phyloP scores from a whole-genome alignment of 768 basidiomycete species.

The Hygrophorus russula region DNA sequence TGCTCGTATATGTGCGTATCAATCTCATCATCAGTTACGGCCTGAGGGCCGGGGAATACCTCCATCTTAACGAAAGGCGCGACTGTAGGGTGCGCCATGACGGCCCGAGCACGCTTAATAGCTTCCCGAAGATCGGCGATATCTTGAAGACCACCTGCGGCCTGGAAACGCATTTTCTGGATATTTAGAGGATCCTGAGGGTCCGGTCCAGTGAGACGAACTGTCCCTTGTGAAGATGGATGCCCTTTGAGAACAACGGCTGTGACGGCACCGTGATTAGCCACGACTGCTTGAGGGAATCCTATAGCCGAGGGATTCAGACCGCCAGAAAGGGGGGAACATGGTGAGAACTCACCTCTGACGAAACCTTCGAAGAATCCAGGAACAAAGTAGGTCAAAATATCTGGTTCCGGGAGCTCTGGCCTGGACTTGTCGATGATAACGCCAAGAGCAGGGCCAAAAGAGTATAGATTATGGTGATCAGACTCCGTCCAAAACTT shows the following conservation, averaged over 20 bases:
- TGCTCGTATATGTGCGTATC: conserved; percentile 15
- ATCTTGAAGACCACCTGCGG: conserved; percentile 13
- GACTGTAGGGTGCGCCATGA: conserved; percentile 12
- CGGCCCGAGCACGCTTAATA: conserved; percentile 13
- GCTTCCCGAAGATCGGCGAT: conserved; percentile 16
- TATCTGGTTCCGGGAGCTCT: conserved; percentile 13
- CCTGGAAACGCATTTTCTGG: conserved; percentile 19
- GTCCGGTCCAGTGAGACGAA: conserved; percentile 18
- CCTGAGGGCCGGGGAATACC: conserved; percentile 13
- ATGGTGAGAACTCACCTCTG: conserved; percentile 10
- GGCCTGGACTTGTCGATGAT: conserved; percentile 15
- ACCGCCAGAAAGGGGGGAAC: not conserved
- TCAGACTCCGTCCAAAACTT: conserved; percentile 14
- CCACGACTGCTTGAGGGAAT: conserved; percentile 12
- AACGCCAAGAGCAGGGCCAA: conserved; percentile 14
- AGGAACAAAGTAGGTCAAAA: conserved; percentile 17
- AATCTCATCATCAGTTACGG: conserved; percentile 13
- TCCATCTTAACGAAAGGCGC: conserved; percentile 12
- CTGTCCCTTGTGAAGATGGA: conserved; percentile 20
- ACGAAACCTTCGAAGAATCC: conserved; percentile 18
- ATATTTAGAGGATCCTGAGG: conserved; percentile 20
- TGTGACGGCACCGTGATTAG: conserved; percentile 14
- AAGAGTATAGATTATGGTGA: conserved; percentile 17
- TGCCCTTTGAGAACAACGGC: conserved; percentile 18
- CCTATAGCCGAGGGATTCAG: conserved; percentile 7